Evolutionary conservation across 768 basidiomycete genomes (phyloP).

Genomic region (Lactarius evosmus): DNA sequence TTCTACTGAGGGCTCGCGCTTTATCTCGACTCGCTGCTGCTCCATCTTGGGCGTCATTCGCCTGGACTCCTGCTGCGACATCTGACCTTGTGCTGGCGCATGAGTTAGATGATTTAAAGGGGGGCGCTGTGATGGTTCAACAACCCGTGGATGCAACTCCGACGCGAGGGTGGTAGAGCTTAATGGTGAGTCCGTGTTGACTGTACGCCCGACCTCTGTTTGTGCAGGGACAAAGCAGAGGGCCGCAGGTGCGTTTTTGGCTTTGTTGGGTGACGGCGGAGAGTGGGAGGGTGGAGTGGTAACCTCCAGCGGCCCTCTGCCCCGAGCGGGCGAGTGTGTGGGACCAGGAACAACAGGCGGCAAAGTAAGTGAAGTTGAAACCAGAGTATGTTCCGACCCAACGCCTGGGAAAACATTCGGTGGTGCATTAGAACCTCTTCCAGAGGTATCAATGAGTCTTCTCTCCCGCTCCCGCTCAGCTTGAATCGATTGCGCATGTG

Average conservation of each 20-base stretch:
- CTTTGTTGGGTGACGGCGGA: neutral
- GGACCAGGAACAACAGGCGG: neutral
- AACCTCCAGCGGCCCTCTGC: neutral
- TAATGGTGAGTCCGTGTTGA: conserved; percentile 22
- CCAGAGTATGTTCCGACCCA: neutral
- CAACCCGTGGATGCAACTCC: conserved; percentile 12
- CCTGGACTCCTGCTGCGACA: neutral
- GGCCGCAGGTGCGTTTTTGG: neutral
- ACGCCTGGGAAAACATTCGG: neutral
- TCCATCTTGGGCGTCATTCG: neutral
- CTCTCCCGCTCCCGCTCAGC: conserved; percentile 17
- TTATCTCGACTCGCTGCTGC: neutral
- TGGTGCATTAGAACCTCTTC: neutral
- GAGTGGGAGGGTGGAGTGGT: neutral
- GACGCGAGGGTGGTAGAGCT: conserved; percentile 25
- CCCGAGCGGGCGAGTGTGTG: neutral
- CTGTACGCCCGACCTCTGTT: conserved; percentile 22
- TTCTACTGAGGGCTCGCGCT: conserved; percentile 17
- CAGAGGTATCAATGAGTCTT: neutral
- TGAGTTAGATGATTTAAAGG: neutral
- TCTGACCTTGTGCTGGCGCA: neutral
- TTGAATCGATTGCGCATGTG: conserved; percentile 12
- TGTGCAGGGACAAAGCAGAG: conserved; percentile 20
- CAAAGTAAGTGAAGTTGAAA: neutral
- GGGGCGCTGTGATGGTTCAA: neutral